Percentiles rank a stretch among this genome's conserved stretches.
Conservation (phyloP, 306 rosid genomes). For the Cicer chorassanicum region DNA sequence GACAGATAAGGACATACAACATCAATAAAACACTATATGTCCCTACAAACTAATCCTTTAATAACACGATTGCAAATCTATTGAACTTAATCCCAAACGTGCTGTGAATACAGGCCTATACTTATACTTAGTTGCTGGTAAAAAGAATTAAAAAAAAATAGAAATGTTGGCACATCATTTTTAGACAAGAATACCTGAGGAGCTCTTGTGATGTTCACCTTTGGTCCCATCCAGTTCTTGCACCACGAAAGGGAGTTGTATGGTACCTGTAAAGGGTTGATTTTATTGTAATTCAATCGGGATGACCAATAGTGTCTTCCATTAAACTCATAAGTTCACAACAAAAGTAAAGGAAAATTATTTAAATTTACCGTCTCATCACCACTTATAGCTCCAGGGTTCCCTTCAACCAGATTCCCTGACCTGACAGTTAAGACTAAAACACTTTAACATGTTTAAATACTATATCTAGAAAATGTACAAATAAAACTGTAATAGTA, state of each 20-base stretch:
- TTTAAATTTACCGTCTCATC: slow-evolving; percentile 82
- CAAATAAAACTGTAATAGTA: slow-evolving; percentile 27
- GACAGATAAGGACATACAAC: slow-evolving; percentile 32
- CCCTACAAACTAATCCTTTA: slow-evolving; percentile 36
- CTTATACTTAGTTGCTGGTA: slow-evolving; percentile 5
- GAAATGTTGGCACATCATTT: slow-evolving; percentile 8
- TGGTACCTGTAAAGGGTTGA: slow-evolving; percentile 70
- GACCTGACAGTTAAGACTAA: slow-evolving; percentile 62
- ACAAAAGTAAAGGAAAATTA: slow-evolving; percentile 31
- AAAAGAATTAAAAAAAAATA: neutral
- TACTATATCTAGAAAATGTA: slow-evolving; percentile 27
- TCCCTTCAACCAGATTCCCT: slow-evolving; percentile 87
- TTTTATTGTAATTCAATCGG: slow-evolving; percentile 32
- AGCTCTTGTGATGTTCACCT: slow-evolving; percentile 92
- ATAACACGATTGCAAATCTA: slow-evolving; percentile 14
- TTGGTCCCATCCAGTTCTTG: slow-evolving; percentile 95
- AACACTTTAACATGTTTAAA: slow-evolving; percentile 36
- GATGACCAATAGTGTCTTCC: slow-evolving; percentile 23
- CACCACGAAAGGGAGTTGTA: slow-evolving; percentile 95
- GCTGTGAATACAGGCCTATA: neutral
- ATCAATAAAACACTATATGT: neutral
- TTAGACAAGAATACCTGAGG: slow-evolving; percentile 75
- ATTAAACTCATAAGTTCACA: slow-evolving; percentile 30
- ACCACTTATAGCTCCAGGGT: slow-evolving; percentile 86
- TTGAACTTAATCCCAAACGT: slow-evolving; percentile 21